phyloP scores from a whole-genome alignment of 1,284 basidiomycete genomes.

The Rhizopogon parksii region DNA sequence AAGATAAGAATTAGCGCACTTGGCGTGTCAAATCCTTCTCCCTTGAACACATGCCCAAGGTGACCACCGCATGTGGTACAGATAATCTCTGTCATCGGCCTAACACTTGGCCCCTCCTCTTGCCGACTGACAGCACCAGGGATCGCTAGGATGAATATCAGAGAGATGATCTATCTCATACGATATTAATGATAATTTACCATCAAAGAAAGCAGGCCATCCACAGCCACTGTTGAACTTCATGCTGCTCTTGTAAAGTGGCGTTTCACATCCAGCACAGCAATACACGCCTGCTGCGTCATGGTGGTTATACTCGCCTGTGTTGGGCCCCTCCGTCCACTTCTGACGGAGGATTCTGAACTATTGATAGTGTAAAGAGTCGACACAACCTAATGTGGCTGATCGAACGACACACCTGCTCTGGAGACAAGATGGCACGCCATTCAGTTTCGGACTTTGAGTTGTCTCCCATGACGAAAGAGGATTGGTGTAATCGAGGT shows the following conservation, averaged over 20 bases:
- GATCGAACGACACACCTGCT: constrained; percentile 53
- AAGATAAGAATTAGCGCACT: constrained; percentile 41
- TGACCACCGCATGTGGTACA: constrained; percentile 86
- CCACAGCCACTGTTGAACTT: constrained; percentile 94
- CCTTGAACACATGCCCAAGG: constrained; percentile 90
- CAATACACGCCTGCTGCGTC: constrained; percentile 62
- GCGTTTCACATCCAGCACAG: constrained; percentile 64
- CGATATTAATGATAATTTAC: constrained; percentile 29
- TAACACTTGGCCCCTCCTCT: constrained; percentile 53
- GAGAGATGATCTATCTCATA: not conserved
- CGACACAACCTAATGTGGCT: not conserved
- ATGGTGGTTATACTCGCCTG: constrained; percentile 74
- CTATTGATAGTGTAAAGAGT: constrained; percentile 32
- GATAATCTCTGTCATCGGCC: constrained; percentile 67
- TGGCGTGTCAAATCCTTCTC: constrained; percentile 72
- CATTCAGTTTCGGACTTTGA: constrained; percentile 78
- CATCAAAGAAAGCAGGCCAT: constrained; percentile 97
- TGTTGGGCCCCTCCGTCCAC: constrained; percentile 77
- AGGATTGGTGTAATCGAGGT: constrained; percentile 4
- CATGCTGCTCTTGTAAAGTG: constrained; percentile 80
- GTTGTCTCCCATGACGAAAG: constrained; percentile 12
- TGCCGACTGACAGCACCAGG: constrained; percentile 80
- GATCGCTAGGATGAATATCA: constrained; percentile 49
- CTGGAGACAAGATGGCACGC: constrained; percentile 73
- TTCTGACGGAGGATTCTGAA: constrained; percentile 84